These are phyloP conservation scores for Naumovozyma castellii DNA, from an alignment of 805 yeast genomes.

Conservation along the genomic window DNA sequence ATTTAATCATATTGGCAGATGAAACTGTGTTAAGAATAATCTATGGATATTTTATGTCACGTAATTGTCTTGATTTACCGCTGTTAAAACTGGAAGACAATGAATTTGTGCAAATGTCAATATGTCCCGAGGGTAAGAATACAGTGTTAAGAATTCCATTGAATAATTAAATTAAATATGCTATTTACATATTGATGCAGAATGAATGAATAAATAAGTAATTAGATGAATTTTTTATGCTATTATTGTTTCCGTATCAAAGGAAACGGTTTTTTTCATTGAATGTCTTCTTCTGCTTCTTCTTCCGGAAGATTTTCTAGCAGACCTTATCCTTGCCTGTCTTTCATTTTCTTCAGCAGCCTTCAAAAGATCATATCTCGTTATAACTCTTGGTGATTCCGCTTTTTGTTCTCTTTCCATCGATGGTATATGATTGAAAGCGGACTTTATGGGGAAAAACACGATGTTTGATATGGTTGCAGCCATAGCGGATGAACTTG, in stretches of 20 bases:
- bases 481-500: background rate
- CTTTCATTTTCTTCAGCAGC: slow-evolving; percentile 11
- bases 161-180: no score
- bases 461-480: background rate
- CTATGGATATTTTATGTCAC: slow-evolving; percentile 89
- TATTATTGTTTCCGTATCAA: no score
- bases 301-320: background rate
- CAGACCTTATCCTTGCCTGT: background rate
- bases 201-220: slow-evolving; percentile 5
- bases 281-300: background rate
- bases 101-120: slow-evolving; percentile 65
- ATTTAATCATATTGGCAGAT: slow-evolving; percentile 80
- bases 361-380: slow-evolving; percentile 16
- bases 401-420: background rate
- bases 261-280: no score
- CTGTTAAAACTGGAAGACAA: slow-evolving; percentile 56
- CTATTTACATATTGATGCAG: background rate
- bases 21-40: slow-evolving; percentile 78
- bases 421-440: background rate
- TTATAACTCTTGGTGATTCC: slow-evolving; percentile 5
- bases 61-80: slow-evolving; percentile 79
- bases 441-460: background rate
- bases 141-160: background rate
- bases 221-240: no score
- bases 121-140: no score